Conservation (phyloP, 2,329 filamentous ascomycete genomes). For the Falciphora oryzae region DNA sequence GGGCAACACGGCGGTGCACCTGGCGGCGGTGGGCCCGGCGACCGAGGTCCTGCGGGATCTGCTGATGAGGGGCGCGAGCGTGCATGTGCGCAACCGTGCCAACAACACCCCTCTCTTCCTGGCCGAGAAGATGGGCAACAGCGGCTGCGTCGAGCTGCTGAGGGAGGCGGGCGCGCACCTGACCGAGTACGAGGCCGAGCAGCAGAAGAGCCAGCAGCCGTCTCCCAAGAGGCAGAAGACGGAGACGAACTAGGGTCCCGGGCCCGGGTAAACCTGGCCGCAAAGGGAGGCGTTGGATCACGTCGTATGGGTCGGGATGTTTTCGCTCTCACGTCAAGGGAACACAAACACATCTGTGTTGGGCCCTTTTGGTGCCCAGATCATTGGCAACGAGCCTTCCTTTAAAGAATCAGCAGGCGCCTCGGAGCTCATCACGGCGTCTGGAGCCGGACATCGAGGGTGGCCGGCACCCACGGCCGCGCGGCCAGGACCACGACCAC, state of each 20-base stretch:
- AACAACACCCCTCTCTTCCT: slow-evolving; percentile 62
- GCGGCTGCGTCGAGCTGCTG: slow-evolving; percentile 47
- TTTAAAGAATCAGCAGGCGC: neutral
- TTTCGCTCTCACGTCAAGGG: neutral
- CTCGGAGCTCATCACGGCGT: neutral
- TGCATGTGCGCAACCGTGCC: slow-evolving; percentile 59
- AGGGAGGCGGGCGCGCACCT: slow-evolving; percentile 55
- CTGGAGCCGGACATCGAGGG: neutral
- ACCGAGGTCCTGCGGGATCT: slow-evolving; percentile 52
- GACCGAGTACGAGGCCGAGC: slow-evolving; percentile 40
- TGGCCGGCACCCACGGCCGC: neutral
- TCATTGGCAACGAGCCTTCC: neutral
- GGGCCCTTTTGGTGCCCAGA: neutral
- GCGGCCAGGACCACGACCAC: neutral
- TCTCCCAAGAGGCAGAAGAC: neutral
- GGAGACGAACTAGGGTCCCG: neutral
- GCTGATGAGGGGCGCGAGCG: slow-evolving; percentile 56
- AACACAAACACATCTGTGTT: neutral
- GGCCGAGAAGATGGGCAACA: slow-evolving; percentile 51
- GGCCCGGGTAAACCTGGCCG: neutral
- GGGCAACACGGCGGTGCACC: slow-evolving; percentile 65
- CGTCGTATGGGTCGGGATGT: neutral
- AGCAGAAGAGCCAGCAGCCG: slow-evolving; percentile 1
- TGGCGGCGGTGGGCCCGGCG: slow-evolving; percentile 50
- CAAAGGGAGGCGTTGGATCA: neutral